phyloP scores from a whole-genome alignment of 805 yeast species.

The Candida arabinofermentans region DNA sequence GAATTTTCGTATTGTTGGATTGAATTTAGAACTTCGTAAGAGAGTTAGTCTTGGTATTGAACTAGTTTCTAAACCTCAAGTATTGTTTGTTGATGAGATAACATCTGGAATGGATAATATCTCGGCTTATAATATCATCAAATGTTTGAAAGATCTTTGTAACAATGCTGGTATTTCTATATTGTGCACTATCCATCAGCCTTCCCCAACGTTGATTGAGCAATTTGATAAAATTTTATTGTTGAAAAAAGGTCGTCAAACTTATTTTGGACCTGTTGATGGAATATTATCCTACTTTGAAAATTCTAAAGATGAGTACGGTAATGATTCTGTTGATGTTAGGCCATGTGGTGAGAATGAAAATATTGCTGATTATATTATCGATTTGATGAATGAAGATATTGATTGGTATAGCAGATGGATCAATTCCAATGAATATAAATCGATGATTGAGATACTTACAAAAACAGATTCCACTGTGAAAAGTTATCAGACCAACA shows the following conservation, averaged over 20 bases:
- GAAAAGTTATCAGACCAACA: too few species aligned
- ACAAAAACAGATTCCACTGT: slow-evolving; percentile 3
- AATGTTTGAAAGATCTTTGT: slow-evolving; percentile 40
- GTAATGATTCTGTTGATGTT: too few species aligned
- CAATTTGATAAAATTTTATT: slow-evolving; percentile 44
- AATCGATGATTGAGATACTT: slow-evolving; percentile 14
- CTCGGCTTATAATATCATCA: slow-evolving; percentile 49
- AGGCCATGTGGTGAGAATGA: slow-evolving; percentile 36
- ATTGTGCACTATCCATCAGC: slow-evolving; percentile 55
- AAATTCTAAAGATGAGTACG: too few species aligned
- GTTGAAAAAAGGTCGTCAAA: slow-evolving; percentile 46
- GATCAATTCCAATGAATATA: slow-evolving; percentile 22
- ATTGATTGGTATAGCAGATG: slow-evolving; percentile 32
- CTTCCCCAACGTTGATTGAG: slow-evolving; percentile 46
- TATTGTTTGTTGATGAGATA: slow-evolving; percentile 48
- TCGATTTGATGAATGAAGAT: slow-evolving; percentile 43
- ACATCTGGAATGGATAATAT: slow-evolving; percentile 52
- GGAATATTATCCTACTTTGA: slow-evolving; percentile 31
- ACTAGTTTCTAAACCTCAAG: slow-evolving; percentile 43
- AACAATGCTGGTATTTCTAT: slow-evolving; percentile 45
- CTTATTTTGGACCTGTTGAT: slow-evolving; percentile 38
- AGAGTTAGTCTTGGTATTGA: slow-evolving; percentile 44
- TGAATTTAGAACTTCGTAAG: slow-evolving; percentile 40
- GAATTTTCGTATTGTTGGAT: slow-evolving; percentile 43
- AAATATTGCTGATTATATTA: slow-evolving; percentile 42